Evolutionary conservation across 129 eudicot genomes (phyloP).

Genomic region (Silybum marianum): DNA sequence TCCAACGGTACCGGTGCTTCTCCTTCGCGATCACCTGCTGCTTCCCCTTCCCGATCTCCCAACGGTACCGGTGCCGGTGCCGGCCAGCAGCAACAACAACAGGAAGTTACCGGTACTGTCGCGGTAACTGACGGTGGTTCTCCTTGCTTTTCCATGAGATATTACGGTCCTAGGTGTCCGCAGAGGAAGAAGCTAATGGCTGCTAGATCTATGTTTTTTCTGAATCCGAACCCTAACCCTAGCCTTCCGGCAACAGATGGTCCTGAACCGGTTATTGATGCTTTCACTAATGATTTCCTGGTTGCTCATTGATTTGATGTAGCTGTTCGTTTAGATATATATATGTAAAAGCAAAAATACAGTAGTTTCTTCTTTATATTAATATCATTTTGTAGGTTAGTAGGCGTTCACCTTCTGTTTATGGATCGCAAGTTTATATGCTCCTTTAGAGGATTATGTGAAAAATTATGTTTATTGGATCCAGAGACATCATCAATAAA

Average conservation of each 20-base stretch:
- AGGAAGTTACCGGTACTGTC: background rate
- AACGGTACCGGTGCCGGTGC: background rate
- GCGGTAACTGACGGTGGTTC: conserved; percentile 27
- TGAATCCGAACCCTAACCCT: conserved; percentile 30
- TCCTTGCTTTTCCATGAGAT: conserved; percentile 39
- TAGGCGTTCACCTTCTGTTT: conserved; percentile 2
- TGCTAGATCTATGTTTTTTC: conserved; percentile 39
- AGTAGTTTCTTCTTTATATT: background rate
- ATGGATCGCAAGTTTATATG: conserved; percentile 3
- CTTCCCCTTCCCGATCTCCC: conserved; percentile 29
- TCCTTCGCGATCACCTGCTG: conserved; percentile 21
- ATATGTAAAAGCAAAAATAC: conserved; percentile 14
- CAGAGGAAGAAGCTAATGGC: conserved; percentile 63
- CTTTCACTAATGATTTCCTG: conserved; percentile 39
- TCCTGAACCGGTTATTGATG: conserved; percentile 46
- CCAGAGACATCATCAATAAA: conserved; percentile 24
- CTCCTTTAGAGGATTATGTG: conserved; percentile 22
- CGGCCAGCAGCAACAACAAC: conserved; percentile 12
- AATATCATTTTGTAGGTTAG: background rate
- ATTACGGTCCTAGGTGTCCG: conserved; percentile 48
- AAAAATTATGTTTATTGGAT: conserved; percentile 20
- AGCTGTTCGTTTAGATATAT: conserved; percentile 8
- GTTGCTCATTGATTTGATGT: conserved; percentile 52
- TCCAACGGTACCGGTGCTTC: background rate
- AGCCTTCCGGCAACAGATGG: conserved; percentile 24